Percentiles rank a stretch among this genome's conserved stretches.
Conservation (phyloP, 2,329 filamentous ascomycete species). For the Fusarium phyllophilum region DNA sequence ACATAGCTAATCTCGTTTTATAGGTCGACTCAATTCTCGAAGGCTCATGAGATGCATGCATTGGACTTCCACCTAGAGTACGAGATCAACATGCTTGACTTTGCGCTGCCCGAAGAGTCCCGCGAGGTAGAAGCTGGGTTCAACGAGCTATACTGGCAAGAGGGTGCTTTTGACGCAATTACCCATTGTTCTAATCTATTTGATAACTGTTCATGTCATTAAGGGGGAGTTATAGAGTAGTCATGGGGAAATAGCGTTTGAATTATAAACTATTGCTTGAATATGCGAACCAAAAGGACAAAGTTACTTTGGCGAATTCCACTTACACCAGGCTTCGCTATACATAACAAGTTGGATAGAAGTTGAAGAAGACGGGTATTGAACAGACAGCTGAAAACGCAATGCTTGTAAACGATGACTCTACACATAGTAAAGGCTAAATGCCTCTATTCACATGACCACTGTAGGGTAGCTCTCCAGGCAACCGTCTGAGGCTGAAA, state of each 20-base stretch:
- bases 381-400: neutral
- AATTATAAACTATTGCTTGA: neutral
- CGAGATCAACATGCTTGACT: neutral
- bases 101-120: neutral
- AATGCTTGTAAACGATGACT: neutral
- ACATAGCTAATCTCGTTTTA: slow-evolving; percentile 2
- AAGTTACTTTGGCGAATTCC: neutral
- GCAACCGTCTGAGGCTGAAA: slow-evolving; percentile 32
- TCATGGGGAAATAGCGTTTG: fast-evolving
- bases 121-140: neutral
- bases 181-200: slow-evolving; percentile 18
- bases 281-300: neutral
- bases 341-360: neutral
- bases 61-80: slow-evolving; percentile 1
- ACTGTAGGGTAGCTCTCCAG: slow-evolving; percentile 19
- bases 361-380: neutral
- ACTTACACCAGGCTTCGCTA: neutral
- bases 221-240: neutral
- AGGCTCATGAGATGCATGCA: slow-evolving; percentile 19
- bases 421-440: neutral
- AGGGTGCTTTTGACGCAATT: slow-evolving; percentile 2
- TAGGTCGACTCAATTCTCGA: slow-evolving; percentile 32
- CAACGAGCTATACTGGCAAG: neutral
- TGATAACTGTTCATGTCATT: slow-evolving; percentile 21
- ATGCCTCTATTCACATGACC: neutral